Evolutionary conservation across 306 rosid species (phyloP).

Genomic region (Quercus aquifolioides): DNA sequence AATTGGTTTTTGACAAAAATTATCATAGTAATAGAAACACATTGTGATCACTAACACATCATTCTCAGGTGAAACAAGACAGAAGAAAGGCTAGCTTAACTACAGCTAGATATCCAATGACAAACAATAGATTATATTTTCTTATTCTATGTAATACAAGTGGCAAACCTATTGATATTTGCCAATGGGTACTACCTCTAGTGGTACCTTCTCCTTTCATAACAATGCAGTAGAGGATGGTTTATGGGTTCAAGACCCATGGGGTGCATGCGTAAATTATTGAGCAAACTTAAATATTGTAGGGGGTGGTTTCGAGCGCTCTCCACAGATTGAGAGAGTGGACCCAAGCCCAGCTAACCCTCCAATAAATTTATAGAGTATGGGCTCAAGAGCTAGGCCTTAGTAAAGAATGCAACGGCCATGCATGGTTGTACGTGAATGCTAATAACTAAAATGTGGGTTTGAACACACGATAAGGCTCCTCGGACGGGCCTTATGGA

Average conservation of each 20-base stretch:
- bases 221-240: neutral
- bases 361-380: too few relatives aligned
- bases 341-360: too few relatives aligned
- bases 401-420: too few relatives aligned
- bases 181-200: neutral
- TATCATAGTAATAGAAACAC: neutral
- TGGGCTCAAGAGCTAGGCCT: too few relatives aligned
- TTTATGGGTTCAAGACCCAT: neutral
- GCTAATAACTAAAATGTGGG: too few relatives aligned
- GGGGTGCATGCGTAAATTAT: neutral
- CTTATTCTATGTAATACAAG: neutral
- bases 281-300: neutral
- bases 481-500: too few relatives aligned
- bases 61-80: neutral
- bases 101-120: neutral
- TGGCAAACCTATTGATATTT: neutral
- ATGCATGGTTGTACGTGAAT: too few relatives aligned
- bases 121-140: neutral
- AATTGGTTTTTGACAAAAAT: neutral
- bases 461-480: too few relatives aligned
- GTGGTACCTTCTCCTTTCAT: neutral
- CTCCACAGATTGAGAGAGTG: too few relatives aligned
- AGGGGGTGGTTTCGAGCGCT: too few relatives aligned
- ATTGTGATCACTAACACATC: neutral
- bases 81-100: neutral